These are phyloP conservation scores for Colletotrichum zoysiae DNA, from an alignment of 2,329 filamentous ascomycete genomes.

Conservation along the genomic window DNA sequence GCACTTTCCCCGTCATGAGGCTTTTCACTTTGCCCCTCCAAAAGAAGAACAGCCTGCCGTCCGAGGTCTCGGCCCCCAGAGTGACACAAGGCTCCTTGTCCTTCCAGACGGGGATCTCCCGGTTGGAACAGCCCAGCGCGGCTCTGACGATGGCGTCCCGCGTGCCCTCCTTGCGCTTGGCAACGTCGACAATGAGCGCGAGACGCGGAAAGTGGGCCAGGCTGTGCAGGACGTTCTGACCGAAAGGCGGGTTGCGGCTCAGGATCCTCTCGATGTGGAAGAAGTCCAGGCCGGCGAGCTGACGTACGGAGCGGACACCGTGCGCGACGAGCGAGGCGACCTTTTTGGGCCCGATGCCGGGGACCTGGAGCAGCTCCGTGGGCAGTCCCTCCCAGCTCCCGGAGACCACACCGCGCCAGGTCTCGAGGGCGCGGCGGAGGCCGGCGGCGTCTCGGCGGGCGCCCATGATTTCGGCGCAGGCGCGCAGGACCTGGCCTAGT, in stretches of 20 bases:
- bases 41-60: constrained; percentile 78
- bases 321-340: constrained; percentile 79
- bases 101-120: constrained; percentile 70
- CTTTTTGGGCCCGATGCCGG: constrained; percentile 80
- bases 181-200: constrained; percentile 54
- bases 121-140: constrained; percentile 79
- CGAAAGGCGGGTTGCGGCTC: constrained; percentile 86
- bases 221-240: constrained; percentile 74
- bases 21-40: constrained; percentile 73
- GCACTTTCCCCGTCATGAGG: constrained; percentile 69
- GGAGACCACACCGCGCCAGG: constrained; percentile 82
- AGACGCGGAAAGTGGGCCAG: constrained; percentile 78
- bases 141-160: constrained; percentile 68
- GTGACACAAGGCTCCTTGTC: constrained; percentile 76
- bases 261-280: constrained; percentile 82
- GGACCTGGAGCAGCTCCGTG: constrained; percentile 85
- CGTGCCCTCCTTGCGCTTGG: constrained; percentile 47
- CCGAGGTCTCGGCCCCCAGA: constrained; percentile 78
- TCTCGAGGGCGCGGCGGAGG: constrained; percentile 77
- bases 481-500: constrained; percentile 53
- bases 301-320: constrained; percentile 78
- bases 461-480: constrained; percentile 55
- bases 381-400: constrained; percentile 79
- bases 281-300: constrained; percentile 75
- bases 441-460: constrained; percentile 71